A percentile compares a stretch with the other conserved stretches of the same genome.
Conservation (phyloP, 1,139 yeast species). For the Yamadazyma epiphylla region DNA sequence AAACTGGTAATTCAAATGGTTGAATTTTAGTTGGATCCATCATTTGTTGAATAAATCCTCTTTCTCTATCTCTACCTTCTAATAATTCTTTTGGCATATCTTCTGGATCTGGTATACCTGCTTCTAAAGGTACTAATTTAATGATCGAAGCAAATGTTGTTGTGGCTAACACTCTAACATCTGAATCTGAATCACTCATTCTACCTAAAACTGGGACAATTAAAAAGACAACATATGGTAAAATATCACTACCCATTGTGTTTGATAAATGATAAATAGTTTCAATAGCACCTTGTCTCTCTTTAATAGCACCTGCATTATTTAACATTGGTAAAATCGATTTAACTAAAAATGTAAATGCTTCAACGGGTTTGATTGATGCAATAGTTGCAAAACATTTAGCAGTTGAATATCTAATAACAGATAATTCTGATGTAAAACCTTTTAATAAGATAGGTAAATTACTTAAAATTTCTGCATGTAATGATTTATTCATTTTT, state of each 20-base stretch:
- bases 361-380: constrained; percentile 64
- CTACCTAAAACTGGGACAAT: constrained; percentile 96
- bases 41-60: constrained; percentile 96
- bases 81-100: constrained; percentile 84
- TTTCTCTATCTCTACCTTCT: constrained; percentile 87
- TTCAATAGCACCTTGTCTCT: constrained; percentile 94
- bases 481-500: constrained; percentile 48
- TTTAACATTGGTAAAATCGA: constrained; percentile 74
- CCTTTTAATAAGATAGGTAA: constrained; percentile 56
- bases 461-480: constrained; percentile 43
- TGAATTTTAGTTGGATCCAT: constrained; percentile 95
- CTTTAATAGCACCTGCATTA: constrained; percentile 70
- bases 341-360: constrained; percentile 79
- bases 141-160: constrained; percentile 96
- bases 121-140: constrained; percentile 92
- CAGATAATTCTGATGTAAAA: constrained; percentile 67
- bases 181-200: constrained; percentile 94
- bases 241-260: constrained; percentile 82
- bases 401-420: constrained; percentile 86
- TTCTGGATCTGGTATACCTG: constrained; percentile 94
- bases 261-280: constrained; percentile 80
- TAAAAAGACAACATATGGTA: constrained; percentile 92
- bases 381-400: constrained; percentile 85
- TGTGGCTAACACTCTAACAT: constrained; percentile 86
- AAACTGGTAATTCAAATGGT: constrained; percentile 83